Percentiles rank a stretch among this genome's conserved stretches.
These are phyloP conservation scores for Austropuccinia psidii DNA, from an alignment of 1,284 basidiomycete genomes.

Conservation along the genomic window DNA sequence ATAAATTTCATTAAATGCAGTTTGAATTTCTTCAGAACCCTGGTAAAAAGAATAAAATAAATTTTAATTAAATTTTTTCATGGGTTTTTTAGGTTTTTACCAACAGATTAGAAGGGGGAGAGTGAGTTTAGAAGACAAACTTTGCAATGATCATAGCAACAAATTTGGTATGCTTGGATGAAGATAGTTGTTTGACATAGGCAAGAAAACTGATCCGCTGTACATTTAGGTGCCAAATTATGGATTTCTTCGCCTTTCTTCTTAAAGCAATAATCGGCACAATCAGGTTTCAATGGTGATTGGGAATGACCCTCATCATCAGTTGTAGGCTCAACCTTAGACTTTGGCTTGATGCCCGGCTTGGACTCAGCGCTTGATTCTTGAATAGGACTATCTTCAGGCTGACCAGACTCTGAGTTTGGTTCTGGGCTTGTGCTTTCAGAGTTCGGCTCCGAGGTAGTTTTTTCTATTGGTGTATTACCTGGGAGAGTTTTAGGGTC, in stretches of 20 bases:
- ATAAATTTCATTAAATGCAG: slow-evolving; percentile 9
- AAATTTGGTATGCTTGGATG: slow-evolving; percentile 21
- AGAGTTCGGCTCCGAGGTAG: not conserved
- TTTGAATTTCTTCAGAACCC: not conserved
- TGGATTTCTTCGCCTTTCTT: slow-evolving; percentile 5
- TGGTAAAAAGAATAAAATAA: not conserved
- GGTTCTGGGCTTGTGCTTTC: not conserved
- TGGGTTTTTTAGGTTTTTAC: not conserved
- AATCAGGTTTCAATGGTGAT: too few relatives aligned
- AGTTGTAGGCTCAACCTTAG: not conserved
- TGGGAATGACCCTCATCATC: too few relatives aligned
- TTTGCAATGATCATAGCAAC: slow-evolving; percentile 18
- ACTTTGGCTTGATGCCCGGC: not conserved
- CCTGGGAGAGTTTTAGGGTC: slow-evolving; percentile 10
- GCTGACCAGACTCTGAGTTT: not conserved
- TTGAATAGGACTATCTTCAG: too few relatives aligned
- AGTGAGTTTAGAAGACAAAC: not conserved
- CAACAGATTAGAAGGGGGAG: not conserved
- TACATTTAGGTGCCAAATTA: slow-evolving; percentile 4
- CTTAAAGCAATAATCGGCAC: slow-evolving; percentile 16
- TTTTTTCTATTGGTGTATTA: not conserved
- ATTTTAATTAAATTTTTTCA: not conserved
- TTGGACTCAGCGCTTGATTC: not conserved
- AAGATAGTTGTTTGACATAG: slow-evolving; percentile 3
- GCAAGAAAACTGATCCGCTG: slow-evolving; percentile 1